A percentile compares a stretch with the other conserved stretches of the same genome.
Evolutionary conservation across 306 rosid genomes (phyloP).

Genomic region (Dicorynia guianensis): DNA sequence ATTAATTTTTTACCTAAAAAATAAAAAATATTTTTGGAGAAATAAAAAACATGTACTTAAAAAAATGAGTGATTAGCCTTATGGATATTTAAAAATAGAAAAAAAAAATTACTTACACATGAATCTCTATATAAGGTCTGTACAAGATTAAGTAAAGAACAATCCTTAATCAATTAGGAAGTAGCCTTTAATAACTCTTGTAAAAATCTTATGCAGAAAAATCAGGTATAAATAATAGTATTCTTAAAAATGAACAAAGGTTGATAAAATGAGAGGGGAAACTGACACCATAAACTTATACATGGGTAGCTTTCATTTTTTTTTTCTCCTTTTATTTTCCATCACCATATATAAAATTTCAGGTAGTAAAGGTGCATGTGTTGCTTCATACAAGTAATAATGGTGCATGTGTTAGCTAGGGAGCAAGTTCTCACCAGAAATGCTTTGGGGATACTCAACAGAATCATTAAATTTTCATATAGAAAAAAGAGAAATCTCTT

Average conservation of each 20-base stretch:
- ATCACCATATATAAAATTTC: constrained; percentile 35
- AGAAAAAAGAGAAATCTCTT: constrained; percentile 32
- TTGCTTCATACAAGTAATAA: constrained; percentile 63
- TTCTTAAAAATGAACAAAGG: constrained; percentile 6
- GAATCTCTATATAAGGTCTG: too few species aligned
- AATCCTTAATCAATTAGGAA: too few species aligned
- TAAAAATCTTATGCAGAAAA: too few species aligned
- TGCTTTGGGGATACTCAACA: constrained; percentile 78
- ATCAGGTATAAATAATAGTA: too few species aligned
- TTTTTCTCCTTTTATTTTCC: constrained; percentile 14
- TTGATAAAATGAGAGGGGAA: constrained; percentile 21
- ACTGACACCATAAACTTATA: constrained; percentile 37
- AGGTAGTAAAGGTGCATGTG: constrained; percentile 67
- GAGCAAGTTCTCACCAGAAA: constrained; percentile 72
- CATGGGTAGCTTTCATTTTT: background rate
- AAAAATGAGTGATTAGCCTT: constrained; percentile 26
- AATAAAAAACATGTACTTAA: too few species aligned
- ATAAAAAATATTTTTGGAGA: too few species aligned
- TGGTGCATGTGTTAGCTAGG: constrained; percentile 62
- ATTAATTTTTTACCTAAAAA: too few species aligned
- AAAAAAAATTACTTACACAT: too few species aligned
- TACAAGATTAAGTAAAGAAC: too few species aligned
- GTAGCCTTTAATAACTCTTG: too few species aligned
- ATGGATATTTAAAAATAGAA: too few species aligned
- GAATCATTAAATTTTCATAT: constrained; percentile 51